Evolutionary conservation across 2,329 filamentous ascomycete genomes (phyloP).

Genomic region (Tricladium varicosporioides): DNA sequence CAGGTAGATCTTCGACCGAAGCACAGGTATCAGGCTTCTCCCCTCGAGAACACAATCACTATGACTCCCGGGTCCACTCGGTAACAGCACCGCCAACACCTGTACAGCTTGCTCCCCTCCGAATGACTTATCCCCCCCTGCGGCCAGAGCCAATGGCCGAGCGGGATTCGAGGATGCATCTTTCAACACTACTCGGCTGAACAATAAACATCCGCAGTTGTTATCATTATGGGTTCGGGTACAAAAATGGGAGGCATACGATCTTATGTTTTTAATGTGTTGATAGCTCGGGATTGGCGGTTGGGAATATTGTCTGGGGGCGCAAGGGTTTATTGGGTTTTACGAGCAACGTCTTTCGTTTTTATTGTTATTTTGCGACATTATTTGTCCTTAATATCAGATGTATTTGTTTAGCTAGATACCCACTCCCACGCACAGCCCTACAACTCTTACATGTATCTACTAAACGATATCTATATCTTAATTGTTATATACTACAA

Average conservation of each 20-base stretch:
- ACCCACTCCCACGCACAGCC: slow-evolving; percentile 6
- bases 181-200: slow-evolving; percentile 31
- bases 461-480: neutral
- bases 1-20: neutral
- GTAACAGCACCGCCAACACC: slow-evolving; percentile 32
- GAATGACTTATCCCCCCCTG: slow-evolving; percentile 14
- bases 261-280: neutral
- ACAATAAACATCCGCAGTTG: neutral
- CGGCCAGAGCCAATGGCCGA: slow-evolving; percentile 15
- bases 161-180: slow-evolving; percentile 33
- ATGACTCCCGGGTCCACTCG: slow-evolving; percentile 19
- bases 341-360: slow-evolving; percentile 11
- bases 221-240: neutral
- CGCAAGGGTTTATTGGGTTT: neutral
- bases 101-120: slow-evolving; percentile 31
- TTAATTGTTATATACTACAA: neutral
- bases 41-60: slow-evolving; percentile 21
- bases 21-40: slow-evolving; percentile 8
- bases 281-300: neutral
- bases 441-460: neutral
- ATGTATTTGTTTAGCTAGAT: slow-evolving; percentile 15
- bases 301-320: neutral
- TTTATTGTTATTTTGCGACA: neutral
- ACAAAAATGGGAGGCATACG: neutral
- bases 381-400: slow-evolving; percentile 6